phyloP scores from a whole-genome alignment of 208 protist species.

The Wallacemonas sp. region DNA sequence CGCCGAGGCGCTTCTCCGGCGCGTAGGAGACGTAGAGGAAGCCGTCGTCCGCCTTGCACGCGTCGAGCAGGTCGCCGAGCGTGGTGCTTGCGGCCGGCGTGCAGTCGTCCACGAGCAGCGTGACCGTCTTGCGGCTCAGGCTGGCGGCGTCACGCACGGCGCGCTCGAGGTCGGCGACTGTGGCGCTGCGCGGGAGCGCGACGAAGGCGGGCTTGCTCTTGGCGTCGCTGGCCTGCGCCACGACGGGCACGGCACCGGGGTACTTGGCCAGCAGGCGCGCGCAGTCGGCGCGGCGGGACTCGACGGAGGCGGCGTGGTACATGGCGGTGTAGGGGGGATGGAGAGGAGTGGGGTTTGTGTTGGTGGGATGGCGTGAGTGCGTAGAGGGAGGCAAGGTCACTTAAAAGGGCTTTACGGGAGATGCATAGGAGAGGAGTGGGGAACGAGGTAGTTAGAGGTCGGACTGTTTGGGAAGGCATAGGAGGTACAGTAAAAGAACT shows the following conservation, averaged over 20 bases:
- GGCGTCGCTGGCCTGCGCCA: conserved; percentile 21
- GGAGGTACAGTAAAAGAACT: too few species aligned
- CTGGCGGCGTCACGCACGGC: conserved; percentile 24
- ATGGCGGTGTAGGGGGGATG: conserved; percentile 2
- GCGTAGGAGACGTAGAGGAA: conserved; percentile 40
- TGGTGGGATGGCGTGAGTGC: neutral
- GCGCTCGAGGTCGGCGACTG: conserved; percentile 25
- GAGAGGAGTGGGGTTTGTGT: neutral
- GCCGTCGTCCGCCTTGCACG: conserved; percentile 38
- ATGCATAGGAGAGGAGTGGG: too few species aligned
- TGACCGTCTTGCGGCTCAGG: conserved; percentile 23
- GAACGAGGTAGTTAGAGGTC: too few species aligned
- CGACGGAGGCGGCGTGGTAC: conserved; percentile 20
- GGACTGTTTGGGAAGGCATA: too few species aligned
- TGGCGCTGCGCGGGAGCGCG: conserved; percentile 28
- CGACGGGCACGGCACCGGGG: conserved; percentile 24
- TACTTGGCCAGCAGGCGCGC: conserved; percentile 33
- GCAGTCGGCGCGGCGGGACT: conserved; percentile 28
- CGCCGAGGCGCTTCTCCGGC: conserved; percentile 19
- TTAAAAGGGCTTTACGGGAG: neutral
- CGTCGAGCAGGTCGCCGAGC: conserved; percentile 35
- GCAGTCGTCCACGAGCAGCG: conserved; percentile 28
- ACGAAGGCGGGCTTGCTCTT: conserved; percentile 31
- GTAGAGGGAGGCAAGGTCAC: neutral
- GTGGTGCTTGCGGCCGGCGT: conserved; percentile 24